Conservation (phyloP, 1,284 basidiomycete species). For the Boletus subluridellus region DNA sequence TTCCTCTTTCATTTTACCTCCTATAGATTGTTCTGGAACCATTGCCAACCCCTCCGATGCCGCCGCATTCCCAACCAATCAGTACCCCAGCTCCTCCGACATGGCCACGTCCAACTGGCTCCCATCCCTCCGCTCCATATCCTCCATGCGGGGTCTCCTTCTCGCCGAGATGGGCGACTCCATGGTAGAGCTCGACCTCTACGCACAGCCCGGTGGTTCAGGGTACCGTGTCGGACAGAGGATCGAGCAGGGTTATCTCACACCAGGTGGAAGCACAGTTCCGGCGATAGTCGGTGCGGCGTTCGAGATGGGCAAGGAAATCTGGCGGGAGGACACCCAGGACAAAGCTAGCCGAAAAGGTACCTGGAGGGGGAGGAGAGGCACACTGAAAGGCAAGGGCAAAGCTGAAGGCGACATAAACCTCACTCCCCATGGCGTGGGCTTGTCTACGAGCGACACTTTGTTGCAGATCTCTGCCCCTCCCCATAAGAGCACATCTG, state of each 20-base stretch:
- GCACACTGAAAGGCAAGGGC: constrained; percentile 4
- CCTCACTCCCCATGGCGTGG: constrained; percentile 12
- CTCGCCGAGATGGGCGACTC: constrained; percentile 43
- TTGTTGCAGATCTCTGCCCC: constrained; percentile 48
- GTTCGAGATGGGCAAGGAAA: constrained; percentile 21
- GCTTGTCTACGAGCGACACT: constrained; percentile 49
- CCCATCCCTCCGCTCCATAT: constrained; percentile 37
- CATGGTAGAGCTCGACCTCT: constrained; percentile 42
- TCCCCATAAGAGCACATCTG: constrained; percentile 47
- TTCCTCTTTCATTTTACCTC: constrained; percentile 26
- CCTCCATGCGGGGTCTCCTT: constrained; percentile 43
- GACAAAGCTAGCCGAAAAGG: constrained; percentile 10
- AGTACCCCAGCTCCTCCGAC: constrained; percentile 4
- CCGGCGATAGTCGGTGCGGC: constrained; percentile 3
- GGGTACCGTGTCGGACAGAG: constrained; percentile 40
- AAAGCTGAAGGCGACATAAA: constrained; percentile 3
- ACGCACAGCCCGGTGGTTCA: constrained; percentile 32
- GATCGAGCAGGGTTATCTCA: constrained; percentile 34
- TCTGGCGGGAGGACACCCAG: constrained; percentile 21
- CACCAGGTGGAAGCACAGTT: constrained; percentile 29
- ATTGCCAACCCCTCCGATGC: constrained; percentile 20
- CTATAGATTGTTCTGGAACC: constrained; percentile 13
- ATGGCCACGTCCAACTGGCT: constrained; percentile 12
- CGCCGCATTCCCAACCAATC: constrained; percentile 14
- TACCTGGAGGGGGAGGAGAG: constrained; percentile 17